Base-by-base conservation (phyloP, 2,329 filamentous ascomycete genomes). In the Penicillium sp. region DNA sequence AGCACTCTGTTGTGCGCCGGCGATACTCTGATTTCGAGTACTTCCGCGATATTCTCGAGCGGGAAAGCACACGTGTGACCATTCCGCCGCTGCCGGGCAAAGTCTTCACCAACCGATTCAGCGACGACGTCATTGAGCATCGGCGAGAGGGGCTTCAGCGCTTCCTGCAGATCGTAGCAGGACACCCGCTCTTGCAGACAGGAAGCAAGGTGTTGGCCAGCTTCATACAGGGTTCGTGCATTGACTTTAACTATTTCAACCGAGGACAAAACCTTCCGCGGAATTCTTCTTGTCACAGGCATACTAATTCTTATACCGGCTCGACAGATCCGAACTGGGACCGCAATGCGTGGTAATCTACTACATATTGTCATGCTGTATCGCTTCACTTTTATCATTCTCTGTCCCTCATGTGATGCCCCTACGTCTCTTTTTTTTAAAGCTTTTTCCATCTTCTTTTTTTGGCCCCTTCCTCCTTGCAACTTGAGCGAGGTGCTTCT, bases 1-100 rank as follows among this genome's bases (percentile, higher is more conserved):
- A 90, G 58, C 82, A 87, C 67, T 90, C 84, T 56, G 82, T 84
- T 59, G 93, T 98, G 53, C 89, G 90, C 59, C 84, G 93, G 54
- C 88, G 93, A 45, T 98, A 98, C 77, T 93, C 86, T 48, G 93
- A 98, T 72, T 98, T 98, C 69, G 93, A 98, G 75, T 91, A 95
- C 74, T 98, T 98, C 72, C 88, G 93, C 66, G 93, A 98, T 71
- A 95, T 97, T 55, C 82, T 98, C 51, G 93, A 98, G 80, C 85
- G 93, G 60, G 93, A 98, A 74, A 88, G 83, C 61, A 90, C 90
- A 49, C 82, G 91, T 56, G 93, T 98, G 49, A 95, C 90, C 24
- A 98, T 98, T 64, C 93, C 93, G 0, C 91, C 93, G 4, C 75
- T 98, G 55, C 93, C 93, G 0, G 93, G 93, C 44, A 98, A 97